phyloP scores from a whole-genome alignment of 352 stramenopile genomes.

The Phytophthora sp. region DNA sequence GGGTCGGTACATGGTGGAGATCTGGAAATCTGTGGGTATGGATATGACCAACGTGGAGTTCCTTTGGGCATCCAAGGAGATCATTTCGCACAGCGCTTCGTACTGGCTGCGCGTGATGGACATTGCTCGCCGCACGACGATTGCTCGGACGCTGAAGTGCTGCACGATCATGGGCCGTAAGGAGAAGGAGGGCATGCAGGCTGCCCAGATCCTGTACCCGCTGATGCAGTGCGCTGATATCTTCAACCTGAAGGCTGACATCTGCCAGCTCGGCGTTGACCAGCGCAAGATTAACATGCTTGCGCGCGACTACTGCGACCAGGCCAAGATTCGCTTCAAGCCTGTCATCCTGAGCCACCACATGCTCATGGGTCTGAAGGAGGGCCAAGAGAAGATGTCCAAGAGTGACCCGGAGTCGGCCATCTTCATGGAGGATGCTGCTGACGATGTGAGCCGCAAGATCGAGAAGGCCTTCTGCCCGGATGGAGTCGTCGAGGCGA shows the following conservation, averaged over 20 bases:
- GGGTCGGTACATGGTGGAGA: constrained; percentile 98
- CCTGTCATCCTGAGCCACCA: constrained; percentile 98
- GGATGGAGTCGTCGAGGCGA: constrained; percentile 85
- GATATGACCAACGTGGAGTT: constrained; percentile 99
- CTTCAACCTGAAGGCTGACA: constrained; percentile 99
- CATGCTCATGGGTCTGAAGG: constrained; percentile 99
- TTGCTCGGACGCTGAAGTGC: constrained; percentile 97
- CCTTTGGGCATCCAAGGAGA: constrained; percentile 97
- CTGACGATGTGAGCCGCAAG: constrained; percentile 96
- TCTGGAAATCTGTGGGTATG: constrained; percentile 99
- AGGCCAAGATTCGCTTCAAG: constrained; percentile 93
- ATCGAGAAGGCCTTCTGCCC: constrained; percentile 99
- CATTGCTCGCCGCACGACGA: constrained; percentile 91
- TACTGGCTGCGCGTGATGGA: constrained; percentile 96
- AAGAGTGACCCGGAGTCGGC: constrained; percentile 98
- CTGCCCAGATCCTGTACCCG: constrained; percentile 96
- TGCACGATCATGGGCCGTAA: constrained; percentile 99
- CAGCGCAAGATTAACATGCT: constrained; percentile 99
- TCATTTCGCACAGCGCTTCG: constrained; percentile 86
- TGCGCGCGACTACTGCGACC: constrained; percentile 98
- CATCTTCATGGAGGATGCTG: constrained; percentile 99
- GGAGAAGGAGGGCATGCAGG: constrained; percentile 89
- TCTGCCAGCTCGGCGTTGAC: constrained; percentile 99
- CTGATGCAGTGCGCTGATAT: constrained; percentile 99
- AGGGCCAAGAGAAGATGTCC: constrained; percentile 99